phyloP scores from a whole-genome alignment of 805 yeast genomes.

The Saccharomycopsis oosterbeekiorum region DNA sequence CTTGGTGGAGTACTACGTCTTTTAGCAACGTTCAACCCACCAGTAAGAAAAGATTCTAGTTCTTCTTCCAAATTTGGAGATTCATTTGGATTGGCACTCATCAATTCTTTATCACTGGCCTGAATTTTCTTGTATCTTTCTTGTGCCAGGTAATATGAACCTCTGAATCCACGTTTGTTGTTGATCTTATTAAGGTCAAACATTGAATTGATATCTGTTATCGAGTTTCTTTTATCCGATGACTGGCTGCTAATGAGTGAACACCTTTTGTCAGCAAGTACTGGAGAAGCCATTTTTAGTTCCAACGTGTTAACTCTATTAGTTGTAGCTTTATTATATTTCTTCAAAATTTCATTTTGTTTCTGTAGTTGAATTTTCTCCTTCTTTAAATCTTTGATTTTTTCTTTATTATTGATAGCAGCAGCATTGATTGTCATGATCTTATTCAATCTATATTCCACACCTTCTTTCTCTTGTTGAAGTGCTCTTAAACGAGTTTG shows the following conservation, averaged over 20 bases:
- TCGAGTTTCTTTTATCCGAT: neutral
- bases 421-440: neutral
- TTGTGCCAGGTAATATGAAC: neutral
- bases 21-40: neutral
- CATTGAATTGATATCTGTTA: neutral
- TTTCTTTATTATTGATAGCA: neutral
- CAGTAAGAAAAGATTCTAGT: too few relatives aligned
- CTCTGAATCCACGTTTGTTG: neutral
- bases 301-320: neutral
- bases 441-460: neutral
- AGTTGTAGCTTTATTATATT: neutral
- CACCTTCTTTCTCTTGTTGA: neutral
- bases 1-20: neutral
- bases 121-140: neutral
- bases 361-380: neutral
- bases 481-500: neutral
- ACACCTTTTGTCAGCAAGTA: neutral
- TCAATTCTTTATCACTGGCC: neutral
- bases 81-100: neutral
- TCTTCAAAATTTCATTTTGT: neutral
- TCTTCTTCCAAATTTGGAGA: neutral
- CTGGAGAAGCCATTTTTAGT: neutral
- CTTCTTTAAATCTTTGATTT: neutral
- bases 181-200: neutral
- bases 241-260: neutral